phyloP scores from a whole-genome alignment of 228 moss, liverwort and hornwort genomes.

The Sphagnum magellanicum region DNA sequence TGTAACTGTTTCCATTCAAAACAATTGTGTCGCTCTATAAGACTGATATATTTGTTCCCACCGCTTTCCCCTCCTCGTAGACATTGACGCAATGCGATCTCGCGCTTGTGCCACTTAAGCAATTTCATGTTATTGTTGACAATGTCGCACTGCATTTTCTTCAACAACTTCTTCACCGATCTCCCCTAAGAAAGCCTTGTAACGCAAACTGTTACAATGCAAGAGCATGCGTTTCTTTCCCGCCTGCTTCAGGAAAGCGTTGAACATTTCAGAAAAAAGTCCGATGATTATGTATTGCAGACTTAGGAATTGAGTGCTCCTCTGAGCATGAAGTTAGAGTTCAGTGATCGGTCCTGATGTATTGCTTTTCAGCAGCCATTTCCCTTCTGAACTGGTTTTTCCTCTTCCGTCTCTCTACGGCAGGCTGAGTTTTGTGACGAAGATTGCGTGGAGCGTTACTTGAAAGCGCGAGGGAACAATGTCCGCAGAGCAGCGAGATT shows the following conservation, averaged over 20 bases:
- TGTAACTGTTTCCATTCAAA: no score
- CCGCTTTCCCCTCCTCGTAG: no score
- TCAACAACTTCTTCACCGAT: neutral
- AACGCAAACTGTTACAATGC: no score
- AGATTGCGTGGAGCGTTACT: constrained; percentile 59
- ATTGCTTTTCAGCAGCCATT: neutral
- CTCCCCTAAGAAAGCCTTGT: no score
- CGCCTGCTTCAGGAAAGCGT: no score
- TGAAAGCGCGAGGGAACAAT: constrained; percentile 67
- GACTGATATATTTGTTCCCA: no score
- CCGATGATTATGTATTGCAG: neutral
- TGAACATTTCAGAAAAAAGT: no score
- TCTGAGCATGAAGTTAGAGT: neutral
- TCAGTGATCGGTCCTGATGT: neutral
- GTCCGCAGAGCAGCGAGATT: constrained; percentile 75
- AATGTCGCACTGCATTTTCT: neutral
- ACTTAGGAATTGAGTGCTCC: neutral
- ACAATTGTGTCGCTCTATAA: no score
- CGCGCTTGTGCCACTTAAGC: no score
- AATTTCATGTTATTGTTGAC: no score
- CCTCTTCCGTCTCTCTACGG: neutral
- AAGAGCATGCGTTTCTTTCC: no score
- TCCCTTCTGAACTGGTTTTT: neutral
- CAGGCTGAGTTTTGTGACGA: constrained; percentile 81
- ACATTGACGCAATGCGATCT: no score